phyloP scores from a whole-genome alignment of 441 rosid species.

The Manihot esculenta region DNA sequence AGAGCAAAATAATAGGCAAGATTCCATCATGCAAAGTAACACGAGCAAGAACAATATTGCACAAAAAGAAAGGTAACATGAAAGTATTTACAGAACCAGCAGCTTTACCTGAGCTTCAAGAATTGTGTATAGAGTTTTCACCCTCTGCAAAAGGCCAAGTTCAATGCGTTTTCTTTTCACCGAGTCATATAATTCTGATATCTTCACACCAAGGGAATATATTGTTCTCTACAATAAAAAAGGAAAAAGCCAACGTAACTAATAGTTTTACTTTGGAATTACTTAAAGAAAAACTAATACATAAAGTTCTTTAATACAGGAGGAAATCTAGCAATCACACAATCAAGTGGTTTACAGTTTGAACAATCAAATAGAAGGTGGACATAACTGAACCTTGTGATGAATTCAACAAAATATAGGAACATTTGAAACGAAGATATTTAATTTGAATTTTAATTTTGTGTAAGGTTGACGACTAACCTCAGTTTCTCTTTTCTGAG shows the following conservation, averaged over 20 bases:
- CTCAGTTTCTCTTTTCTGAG: constrained; percentile 64
- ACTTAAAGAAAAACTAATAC: no score
- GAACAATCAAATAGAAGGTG: neutral
- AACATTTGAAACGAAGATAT: neutral
- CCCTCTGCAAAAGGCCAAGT: constrained; percentile 42
- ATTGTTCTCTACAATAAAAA: constrained; percentile 50
- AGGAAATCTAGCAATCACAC: no score
- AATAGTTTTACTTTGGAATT: neutral
- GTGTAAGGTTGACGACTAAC: constrained; percentile 24
- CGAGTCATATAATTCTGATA: constrained; percentile 52
- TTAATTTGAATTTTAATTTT: neutral
- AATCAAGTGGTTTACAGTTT: neutral
- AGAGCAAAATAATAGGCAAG: neutral
- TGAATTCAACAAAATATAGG: neutral
- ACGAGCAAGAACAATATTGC: neutral
- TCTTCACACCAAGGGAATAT: constrained; percentile 49
- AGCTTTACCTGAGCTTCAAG: constrained; percentile 63
- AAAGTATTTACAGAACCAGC: neutral
- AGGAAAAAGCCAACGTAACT: neutral
- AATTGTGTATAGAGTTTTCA: constrained; percentile 42
- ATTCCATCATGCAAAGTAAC: neutral
- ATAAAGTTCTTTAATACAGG: neutral
- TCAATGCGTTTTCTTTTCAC: constrained; percentile 59
- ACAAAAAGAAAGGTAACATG: no score
- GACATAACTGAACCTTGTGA: neutral